phyloP scores from a whole-genome alignment of 2,329 filamentous ascomycete species.

The Aurifilum marmelostoma region DNA sequence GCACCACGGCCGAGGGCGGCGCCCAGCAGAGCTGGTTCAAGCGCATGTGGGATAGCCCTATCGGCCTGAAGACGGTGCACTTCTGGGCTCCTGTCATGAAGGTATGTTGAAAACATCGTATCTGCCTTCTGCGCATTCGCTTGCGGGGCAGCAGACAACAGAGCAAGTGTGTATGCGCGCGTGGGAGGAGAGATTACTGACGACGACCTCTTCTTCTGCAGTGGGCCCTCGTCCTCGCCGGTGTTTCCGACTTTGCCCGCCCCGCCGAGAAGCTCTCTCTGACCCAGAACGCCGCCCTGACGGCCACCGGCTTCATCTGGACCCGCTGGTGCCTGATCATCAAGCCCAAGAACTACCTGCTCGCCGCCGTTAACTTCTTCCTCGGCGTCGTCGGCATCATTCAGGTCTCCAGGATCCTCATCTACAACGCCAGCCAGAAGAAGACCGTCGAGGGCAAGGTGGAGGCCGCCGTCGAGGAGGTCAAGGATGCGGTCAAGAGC shows the following conservation, averaged over 20 bases:
- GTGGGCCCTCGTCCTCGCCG: slow-evolving; percentile 93
- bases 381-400: slow-evolving; percentile 84
- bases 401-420: slow-evolving; percentile 77
- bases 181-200: neutral
- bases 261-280: slow-evolving; percentile 91
- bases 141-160: no score
- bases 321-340: slow-evolving; percentile 99
- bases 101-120: slow-evolving; percentile 40
- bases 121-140: no score
- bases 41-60: slow-evolving; percentile 80
- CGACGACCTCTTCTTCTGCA: slow-evolving; percentile 49
- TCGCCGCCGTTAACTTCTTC: slow-evolving; percentile 98
- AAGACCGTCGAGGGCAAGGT: slow-evolving; percentile 34
- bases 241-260: slow-evolving; percentile 87
- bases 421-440: slow-evolving; percentile 67
- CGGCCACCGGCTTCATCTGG: slow-evolving; percentile 93
- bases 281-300: slow-evolving; percentile 88
- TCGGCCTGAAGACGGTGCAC: slow-evolving; percentile 91
- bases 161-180: neutral
- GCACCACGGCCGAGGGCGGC: slow-evolving; percentile 55
- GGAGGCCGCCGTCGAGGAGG: slow-evolving; percentile 34
- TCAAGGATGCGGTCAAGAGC: slow-evolving; percentile 42
- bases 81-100: slow-evolving; percentile 99
- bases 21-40: slow-evolving; percentile 61
- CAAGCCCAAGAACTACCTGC: slow-evolving; percentile 88